Percentiles rank a stretch among this genome's conserved stretches.
phyloP scores from a whole-genome alignment of 345 rosid species.

The Corchorus capsularis region DNA sequence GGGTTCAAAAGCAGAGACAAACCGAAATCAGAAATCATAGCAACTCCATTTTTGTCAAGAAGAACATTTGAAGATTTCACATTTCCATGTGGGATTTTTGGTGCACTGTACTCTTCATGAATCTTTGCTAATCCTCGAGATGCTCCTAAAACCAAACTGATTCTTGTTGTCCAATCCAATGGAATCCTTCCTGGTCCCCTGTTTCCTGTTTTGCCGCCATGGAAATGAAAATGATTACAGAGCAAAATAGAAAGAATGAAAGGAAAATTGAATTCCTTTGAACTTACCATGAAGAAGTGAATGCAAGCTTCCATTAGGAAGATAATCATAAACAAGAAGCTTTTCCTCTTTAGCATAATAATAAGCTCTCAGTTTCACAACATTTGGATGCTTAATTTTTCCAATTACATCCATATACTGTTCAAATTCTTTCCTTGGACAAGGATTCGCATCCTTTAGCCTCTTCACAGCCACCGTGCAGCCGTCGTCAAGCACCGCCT shows the following conservation, averaged over 20 bases:
- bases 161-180: slow-evolving; percentile 96
- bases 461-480: slow-evolving; percentile 87
- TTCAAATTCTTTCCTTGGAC: slow-evolving; percentile 86
- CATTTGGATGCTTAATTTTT: slow-evolving; percentile 70
- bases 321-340: slow-evolving; percentile 88
- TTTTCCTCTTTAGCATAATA: slow-evolving; percentile 95
- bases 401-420: slow-evolving; percentile 94
- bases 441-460: slow-evolving; percentile 90
- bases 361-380: slow-evolving; percentile 78
- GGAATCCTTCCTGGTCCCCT: slow-evolving; percentile 92
- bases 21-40: slow-evolving; percentile 87
- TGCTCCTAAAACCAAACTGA: slow-evolving; percentile 82
- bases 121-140: slow-evolving; percentile 84
- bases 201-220: slow-evolving; percentile 47
- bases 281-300: slow-evolving; percentile 82
- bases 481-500: slow-evolving; percentile 82
- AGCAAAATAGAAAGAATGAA: background rate
- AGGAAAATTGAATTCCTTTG: background rate
- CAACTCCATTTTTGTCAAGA: slow-evolving; percentile 83
- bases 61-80: slow-evolving; percentile 81
- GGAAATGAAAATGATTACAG: background rate
- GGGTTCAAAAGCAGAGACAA: slow-evolving; percentile 82
- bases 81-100: slow-evolving; percentile 87
- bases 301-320: slow-evolving; percentile 83
- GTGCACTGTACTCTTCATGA: slow-evolving; percentile 62